Base-by-base conservation (phyloP, 2,329 filamentous ascomycete genomes). In the Neurospora sp. region DNA sequence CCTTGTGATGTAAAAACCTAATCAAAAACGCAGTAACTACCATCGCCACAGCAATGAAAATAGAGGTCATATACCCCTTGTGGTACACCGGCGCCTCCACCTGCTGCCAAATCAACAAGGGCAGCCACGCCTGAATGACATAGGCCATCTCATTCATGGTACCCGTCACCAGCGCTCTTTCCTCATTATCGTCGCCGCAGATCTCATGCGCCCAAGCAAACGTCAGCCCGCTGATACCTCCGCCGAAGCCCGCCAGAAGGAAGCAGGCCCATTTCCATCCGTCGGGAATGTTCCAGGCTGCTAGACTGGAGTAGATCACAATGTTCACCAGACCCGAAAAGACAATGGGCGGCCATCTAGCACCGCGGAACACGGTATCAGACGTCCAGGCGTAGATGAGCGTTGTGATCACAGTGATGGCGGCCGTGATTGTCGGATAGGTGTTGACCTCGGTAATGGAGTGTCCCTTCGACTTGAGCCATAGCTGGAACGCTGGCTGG, bases 131-230 rank as follows among this genome's bases (percentile, higher is more conserved):
- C 75, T 91, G 89, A 62, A 92, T 78, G 10, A 91, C 88, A 71
- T 91, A 91, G 0, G 89, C 89, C 80, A 91, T 85, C 76, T 90
- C 85, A 71, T 91, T 92, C 87, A 91, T 91, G 17, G 82, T 80
- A 0, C 83, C 89, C 0, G 89, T 84, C 0, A 78, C 75, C 15
- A 79, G 68, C 10, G 78, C 78, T 15, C 78, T 71, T 67, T 79
- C 77, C 68, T 79, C 77, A 1, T 76, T 77, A 66, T 79, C 74
- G 2, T 74, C 76, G 2, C 75, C 75, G 38, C 77, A 78, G 33
- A 78, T 73, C 67, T 79, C 78, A 43, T 78, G 78, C 3, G 76
- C 78, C 78, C 78, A 79, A 1, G 78, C 77, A 70, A 83, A 84
- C 0, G 80, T 81, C 10, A 85, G 75, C 0, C 83, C 83, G 17